These are phyloP conservation scores for Monosporascus sp. DNA, from an alignment of 2,329 filamentous ascomycete species.

Conservation along the genomic window DNA sequence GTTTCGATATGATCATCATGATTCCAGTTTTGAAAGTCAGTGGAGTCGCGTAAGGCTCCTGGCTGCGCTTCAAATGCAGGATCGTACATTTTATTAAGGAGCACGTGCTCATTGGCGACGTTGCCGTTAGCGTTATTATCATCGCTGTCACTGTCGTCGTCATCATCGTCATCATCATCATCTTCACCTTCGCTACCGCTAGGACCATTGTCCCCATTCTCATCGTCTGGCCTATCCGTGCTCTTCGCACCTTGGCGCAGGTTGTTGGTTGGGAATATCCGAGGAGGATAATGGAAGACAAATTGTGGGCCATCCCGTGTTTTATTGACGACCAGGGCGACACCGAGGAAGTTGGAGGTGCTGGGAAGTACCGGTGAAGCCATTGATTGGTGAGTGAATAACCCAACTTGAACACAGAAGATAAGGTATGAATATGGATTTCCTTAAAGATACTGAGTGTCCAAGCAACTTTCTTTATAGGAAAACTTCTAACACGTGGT, in stretches of 20 bases:
- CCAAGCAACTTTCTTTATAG: too few species aligned
- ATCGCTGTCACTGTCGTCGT: constrained; percentile 33
- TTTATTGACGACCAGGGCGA: constrained; percentile 68
- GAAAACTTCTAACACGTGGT: too few species aligned
- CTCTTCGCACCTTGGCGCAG: constrained; percentile 23
- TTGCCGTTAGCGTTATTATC: constrained; percentile 36
- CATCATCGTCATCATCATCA: constrained; percentile 31
- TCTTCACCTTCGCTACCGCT: constrained; percentile 29
- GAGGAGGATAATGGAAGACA: constrained; percentile 83
- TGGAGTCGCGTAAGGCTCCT: constrained; percentile 27
- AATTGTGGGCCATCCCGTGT: constrained; percentile 75
- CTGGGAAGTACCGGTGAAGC: constrained; percentile 45
- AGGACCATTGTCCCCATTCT: constrained; percentile 37
- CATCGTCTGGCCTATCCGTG: constrained; percentile 26
- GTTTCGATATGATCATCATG: constrained; percentile 52
- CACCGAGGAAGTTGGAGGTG: constrained; percentile 57
- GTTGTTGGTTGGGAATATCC: constrained; percentile 38
- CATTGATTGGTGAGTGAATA: constrained; percentile 28
- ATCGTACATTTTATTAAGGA: constrained; percentile 42
- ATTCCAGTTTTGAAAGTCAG: constrained; percentile 40
- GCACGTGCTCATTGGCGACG: constrained; percentile 46
- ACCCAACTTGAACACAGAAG: too few species aligned
- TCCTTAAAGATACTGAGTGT: too few species aligned
- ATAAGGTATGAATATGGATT: too few species aligned
- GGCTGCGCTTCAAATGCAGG: constrained; percentile 25